Percentiles rank a stretch among this genome's conserved stretches.
Conservation (phyloP, 2,329 filamentous ascomycete species). For the Botrytis tulipae region DNA sequence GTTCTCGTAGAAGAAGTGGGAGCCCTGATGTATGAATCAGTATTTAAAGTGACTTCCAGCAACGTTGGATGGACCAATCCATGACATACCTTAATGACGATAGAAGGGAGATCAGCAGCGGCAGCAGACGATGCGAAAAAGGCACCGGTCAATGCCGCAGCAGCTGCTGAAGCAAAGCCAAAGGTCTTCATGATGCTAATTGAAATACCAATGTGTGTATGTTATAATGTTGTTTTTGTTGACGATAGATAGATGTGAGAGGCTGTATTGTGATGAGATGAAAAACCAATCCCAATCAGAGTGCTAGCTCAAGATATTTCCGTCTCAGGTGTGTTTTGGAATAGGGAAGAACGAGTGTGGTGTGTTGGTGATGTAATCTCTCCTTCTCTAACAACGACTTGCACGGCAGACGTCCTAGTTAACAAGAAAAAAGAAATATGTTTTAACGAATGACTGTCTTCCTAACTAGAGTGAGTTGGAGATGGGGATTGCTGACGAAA, state of each 20-base stretch:
- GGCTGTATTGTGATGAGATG: background rate
- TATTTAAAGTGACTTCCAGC: background rate
- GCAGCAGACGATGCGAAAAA: slow-evolving; percentile 49
- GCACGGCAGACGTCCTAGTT: slow-evolving; percentile 6
- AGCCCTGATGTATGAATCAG: slow-evolving; percentile 32
- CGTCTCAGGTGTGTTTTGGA: slow-evolving; percentile 8
- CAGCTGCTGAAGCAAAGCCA: slow-evolving; percentile 43
- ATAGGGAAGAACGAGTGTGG: slow-evolving; percentile 12
- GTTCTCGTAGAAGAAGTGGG: slow-evolving; percentile 48
- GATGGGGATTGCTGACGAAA: background rate
- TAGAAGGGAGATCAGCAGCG: slow-evolving; percentile 54
- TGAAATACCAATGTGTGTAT: slow-evolving; percentile 13
- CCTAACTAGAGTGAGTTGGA: background rate
- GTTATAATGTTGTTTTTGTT: slow-evolving; percentile 29
- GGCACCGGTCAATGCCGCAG: slow-evolving; percentile 49
- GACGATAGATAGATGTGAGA: slow-evolving; percentile 9
- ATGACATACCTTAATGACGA: slow-evolving; percentile 45
- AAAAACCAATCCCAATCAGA: background rate
- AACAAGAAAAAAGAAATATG: background rate
- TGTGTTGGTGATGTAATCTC: background rate
- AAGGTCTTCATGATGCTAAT: slow-evolving; percentile 52
- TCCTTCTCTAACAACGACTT: slow-evolving; percentile 4
- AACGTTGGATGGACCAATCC: background rate
- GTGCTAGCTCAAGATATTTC: background rate
- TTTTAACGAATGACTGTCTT: slow-evolving; percentile 15